These are phyloP conservation scores for Eragrostis curvula DNA, from an alignment of 176 grass and related monocot genomes.

Conservation along the genomic window DNA sequence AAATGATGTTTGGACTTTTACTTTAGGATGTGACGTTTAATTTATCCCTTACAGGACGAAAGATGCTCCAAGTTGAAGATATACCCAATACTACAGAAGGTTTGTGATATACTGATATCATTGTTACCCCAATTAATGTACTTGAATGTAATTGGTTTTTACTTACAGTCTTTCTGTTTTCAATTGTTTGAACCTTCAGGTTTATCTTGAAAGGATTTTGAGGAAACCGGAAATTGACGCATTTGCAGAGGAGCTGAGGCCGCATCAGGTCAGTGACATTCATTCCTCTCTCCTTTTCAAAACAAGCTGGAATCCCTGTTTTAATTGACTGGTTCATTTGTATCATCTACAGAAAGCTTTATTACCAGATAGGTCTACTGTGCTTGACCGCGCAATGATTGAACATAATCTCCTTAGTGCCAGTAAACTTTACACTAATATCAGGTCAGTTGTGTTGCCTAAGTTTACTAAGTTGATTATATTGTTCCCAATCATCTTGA, in stretches of 20 bases:
- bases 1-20: neutral
- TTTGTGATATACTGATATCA: slow-evolving; percentile 35
- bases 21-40: neutral
- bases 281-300: neutral
- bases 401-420: slow-evolving; percentile 99
- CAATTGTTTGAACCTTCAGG: slow-evolving; percentile 51
- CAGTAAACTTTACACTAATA: slow-evolving; percentile 97
- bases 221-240: slow-evolving; percentile 99
- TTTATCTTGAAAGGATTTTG: slow-evolving; percentile 99
- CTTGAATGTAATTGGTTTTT: slow-evolving; percentile 19
- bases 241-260: slow-evolving; percentile 95
- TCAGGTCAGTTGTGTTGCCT: slow-evolving; percentile 58
- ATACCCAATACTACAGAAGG: slow-evolving; percentile 98
- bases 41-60: slow-evolving; percentile 76
- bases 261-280: slow-evolving; percentile 70
- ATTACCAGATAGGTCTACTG: slow-evolving; percentile 92
- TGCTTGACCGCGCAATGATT: slow-evolving; percentile 98
- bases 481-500: slow-evolving; percentile 31
- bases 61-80: slow-evolving; percentile 99
- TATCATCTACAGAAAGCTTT: slow-evolving; percentile 81
- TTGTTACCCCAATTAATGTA: neutral
- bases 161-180: slow-evolving; percentile 16
- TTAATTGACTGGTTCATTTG: slow-evolving; percentile 27
- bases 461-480: slow-evolving; percentile 25
- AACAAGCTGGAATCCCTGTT: neutral